phyloP scores from a whole-genome alignment of 345 rosid species.

The Melaleuca alternifolia region DNA sequence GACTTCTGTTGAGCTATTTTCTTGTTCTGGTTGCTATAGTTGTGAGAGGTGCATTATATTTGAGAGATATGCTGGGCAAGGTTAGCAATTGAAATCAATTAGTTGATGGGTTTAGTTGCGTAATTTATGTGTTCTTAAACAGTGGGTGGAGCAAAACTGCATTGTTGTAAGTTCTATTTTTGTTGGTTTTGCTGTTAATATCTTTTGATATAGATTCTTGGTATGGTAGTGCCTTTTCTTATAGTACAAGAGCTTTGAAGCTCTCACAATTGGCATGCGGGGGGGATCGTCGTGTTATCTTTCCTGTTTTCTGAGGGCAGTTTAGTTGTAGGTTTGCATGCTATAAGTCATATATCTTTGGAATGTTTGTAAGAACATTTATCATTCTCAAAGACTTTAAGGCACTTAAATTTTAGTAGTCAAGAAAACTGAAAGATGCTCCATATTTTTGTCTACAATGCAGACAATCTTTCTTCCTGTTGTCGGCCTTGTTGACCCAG shows the following conservation, averaged over 20 bases:
- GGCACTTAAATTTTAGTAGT: not conserved
- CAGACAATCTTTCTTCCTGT: constrained; percentile 98
- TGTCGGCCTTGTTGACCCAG: constrained; percentile 97
- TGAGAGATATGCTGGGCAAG: not conserved
- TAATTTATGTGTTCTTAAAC: not conserved
- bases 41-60: not conserved
- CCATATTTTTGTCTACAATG: not conserved
- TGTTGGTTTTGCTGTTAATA: not conserved
- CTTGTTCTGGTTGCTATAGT: not conserved
- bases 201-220: not conserved
- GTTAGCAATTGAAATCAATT: not conserved
- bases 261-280: not conserved
- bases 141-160: not conserved
- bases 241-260: not conserved
- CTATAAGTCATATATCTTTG: not conserved
- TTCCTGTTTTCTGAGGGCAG: not conserved
- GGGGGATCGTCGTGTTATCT: not conserved
- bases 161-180: not conserved
- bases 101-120: not conserved
- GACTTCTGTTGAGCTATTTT: not conserved
- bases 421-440: not conserved
- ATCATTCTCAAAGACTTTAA: not conserved
- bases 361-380: not conserved
- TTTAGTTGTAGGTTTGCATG: not conserved
- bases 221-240: not conserved